These are phyloP conservation scores for Bacidia gigantensis DNA, from an alignment of 495 filamentous ascomycete species.

Conservation along the genomic window DNA sequence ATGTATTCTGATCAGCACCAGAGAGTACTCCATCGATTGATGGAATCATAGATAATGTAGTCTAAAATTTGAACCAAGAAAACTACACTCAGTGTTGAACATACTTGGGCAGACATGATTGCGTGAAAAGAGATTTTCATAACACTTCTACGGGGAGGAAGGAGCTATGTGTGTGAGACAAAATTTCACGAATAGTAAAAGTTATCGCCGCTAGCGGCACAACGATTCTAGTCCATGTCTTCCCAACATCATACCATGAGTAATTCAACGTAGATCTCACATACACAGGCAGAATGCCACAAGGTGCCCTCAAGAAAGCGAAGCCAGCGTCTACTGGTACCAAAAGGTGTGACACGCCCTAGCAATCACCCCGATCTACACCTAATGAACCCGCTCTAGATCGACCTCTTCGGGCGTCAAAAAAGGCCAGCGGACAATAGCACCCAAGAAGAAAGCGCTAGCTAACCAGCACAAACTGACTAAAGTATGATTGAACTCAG, in stretches of 20 bases:
- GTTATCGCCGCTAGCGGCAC: too few species aligned
- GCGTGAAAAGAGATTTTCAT: too few species aligned
- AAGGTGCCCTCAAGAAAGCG: neutral
- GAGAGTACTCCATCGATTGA: neutral
- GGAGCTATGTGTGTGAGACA: too few species aligned
- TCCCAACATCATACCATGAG: neutral
- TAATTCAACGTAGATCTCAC: neutral
- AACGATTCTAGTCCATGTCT: too few species aligned
- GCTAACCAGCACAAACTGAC: constrained; percentile 46
- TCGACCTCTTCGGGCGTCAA: constrained; percentile 24
- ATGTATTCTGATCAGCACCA: too few species aligned
- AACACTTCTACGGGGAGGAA: too few species aligned
- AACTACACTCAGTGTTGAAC: too few species aligned
- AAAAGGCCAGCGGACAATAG: constrained; percentile 46
- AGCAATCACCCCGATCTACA: too few species aligned
- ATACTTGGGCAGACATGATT: too few species aligned
- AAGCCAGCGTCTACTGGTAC: neutral
- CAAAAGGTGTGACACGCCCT: neutral
- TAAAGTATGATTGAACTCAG: constrained; percentile 33
- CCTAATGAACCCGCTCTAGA: neutral
- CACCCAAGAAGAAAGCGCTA: constrained; percentile 51
- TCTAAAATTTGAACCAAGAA: too few species aligned
- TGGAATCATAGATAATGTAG: neutral
- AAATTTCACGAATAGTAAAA: too few species aligned
- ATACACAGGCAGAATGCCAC: neutral